Percentiles rank a stretch among this genome's conserved stretches.
Evolutionary conservation across 768 basidiomycete species (phyloP).

Genomic region (Suillus sp.): DNA sequence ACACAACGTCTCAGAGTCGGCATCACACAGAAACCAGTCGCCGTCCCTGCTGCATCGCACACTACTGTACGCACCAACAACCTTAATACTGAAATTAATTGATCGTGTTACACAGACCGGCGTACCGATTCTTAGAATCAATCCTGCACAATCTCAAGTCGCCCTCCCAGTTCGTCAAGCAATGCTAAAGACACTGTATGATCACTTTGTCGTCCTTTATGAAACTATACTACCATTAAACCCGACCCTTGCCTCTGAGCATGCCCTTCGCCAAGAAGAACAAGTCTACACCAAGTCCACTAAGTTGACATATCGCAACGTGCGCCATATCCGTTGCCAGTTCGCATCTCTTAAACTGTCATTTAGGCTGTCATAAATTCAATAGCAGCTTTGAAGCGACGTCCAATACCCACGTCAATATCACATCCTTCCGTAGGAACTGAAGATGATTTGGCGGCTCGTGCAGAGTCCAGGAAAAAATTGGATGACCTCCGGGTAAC

Average conservation of each 20-base stretch:
- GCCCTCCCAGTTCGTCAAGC: conserved; percentile 73
- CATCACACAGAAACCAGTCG: conserved; percentile 41
- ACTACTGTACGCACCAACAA: conserved; percentile 25
- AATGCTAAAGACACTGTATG: conserved; percentile 74
- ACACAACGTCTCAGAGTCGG: conserved; percentile 64
- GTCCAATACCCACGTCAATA: conserved; percentile 54
- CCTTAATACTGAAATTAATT: background rate
- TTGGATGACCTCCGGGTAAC: conserved; percentile 57
- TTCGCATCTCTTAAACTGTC: conserved; percentile 17
- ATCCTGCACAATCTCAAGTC: conserved; percentile 69
- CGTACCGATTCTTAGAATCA: conserved; percentile 64
- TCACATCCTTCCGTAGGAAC: conserved; percentile 80
- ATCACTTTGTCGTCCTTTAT: conserved; percentile 75
- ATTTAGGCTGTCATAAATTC: conserved; percentile 53
- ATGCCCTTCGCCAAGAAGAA: conserved; percentile 80
- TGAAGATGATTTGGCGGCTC: conserved; percentile 59
- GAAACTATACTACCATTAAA: conserved; percentile 50
- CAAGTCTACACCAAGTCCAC: conserved; percentile 75
- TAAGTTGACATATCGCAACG: conserved; percentile 84
- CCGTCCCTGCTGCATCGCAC: conserved; percentile 44
- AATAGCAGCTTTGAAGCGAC: conserved; percentile 53
- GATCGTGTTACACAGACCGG: conserved; percentile 45
- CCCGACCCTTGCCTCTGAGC: conserved; percentile 69
- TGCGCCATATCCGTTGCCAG: conserved; percentile 35
- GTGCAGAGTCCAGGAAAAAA: conserved; percentile 55